These are phyloP conservation scores for Lepidium africanum DNA, from an alignment of 345 rosid species.

Conservation along the genomic window DNA sequence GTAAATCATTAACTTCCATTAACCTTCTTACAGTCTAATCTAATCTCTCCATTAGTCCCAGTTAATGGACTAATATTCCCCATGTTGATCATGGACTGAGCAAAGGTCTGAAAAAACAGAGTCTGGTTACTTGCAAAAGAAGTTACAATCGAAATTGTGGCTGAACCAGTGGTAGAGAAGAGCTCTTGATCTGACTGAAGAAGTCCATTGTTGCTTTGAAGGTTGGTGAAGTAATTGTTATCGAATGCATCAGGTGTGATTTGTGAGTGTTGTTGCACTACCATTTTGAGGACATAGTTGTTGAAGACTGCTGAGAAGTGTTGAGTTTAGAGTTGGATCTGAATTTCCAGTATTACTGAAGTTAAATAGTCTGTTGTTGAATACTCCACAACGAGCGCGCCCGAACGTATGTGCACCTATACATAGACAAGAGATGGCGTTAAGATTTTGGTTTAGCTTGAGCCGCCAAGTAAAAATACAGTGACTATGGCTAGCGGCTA, in stretches of 20 bases:
- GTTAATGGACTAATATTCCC: constrained; percentile 48
- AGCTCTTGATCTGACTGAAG: constrained; percentile 57
- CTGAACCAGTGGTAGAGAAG: constrained; percentile 44
- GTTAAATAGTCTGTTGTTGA: constrained; percentile 38
- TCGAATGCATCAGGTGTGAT: constrained; percentile 56
- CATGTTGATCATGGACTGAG: constrained; percentile 51
- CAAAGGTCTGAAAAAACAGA: constrained; percentile 48
- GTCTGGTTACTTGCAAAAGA: constrained; percentile 33
- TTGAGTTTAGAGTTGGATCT: constrained; percentile 44
- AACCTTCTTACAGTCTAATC: constrained; percentile 44
- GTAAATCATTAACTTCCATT: constrained; percentile 25
- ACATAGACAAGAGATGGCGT: neutral
- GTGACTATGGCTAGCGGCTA: too few relatives aligned
- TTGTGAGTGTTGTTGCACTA: constrained; percentile 8
- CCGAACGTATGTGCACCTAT: constrained; percentile 73
- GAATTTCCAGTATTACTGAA: constrained; percentile 36
- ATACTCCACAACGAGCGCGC: constrained; percentile 35
- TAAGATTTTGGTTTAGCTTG: neutral
- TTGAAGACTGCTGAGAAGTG: constrained; percentile 32
- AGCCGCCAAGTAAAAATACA: neutral
- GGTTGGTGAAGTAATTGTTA: constrained; percentile 45
- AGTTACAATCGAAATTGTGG: constrained; percentile 32
- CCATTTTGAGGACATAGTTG: constrained; percentile 48
- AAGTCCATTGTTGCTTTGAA: constrained; percentile 33
- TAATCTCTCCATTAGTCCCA: constrained; percentile 49